A percentile compares a stretch with the other conserved stretches of the same genome.
phyloP scores from a whole-genome alignment of 2,329 filamentous ascomycete genomes.

The Colletotrichum sp. region DNA sequence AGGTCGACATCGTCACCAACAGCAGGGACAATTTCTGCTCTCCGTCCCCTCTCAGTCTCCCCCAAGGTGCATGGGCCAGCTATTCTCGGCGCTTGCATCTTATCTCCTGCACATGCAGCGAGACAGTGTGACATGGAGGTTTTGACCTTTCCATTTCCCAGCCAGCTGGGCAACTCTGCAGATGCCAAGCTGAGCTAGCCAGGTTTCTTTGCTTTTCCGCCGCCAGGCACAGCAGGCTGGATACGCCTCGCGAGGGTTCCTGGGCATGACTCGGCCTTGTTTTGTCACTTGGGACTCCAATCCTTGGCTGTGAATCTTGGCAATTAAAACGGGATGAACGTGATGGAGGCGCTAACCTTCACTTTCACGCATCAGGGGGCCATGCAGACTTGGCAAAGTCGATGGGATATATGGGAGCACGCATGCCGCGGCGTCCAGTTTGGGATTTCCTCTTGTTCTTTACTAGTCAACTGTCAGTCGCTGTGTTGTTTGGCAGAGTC shows the following conservation, averaged over 20 bases:
- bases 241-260: neutral
- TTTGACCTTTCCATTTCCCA: neutral
- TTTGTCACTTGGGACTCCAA: neutral
- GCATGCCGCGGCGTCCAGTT: neutral
- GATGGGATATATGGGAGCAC: constrained; percentile 13
- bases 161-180: neutral
- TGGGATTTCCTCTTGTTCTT: neutral
- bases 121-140: neutral
- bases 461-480: neutral
- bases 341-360: neutral
- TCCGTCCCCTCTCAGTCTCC: neutral
- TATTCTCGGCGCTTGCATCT: neutral
- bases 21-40: neutral
- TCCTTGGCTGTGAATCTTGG: constrained; percentile 3
- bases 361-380: neutral
- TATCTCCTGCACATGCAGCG: neutral
- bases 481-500: constrained; percentile 2
- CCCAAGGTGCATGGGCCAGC: neutral
- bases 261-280: constrained; percentile 7
- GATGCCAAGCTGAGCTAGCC: neutral
- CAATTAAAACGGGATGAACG: constrained; percentile 11
- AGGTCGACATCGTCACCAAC: neutral
- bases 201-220: neutral
- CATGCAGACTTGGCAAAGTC: neutral
- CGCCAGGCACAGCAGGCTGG: neutral